Evolutionary conservation across 345 rosid species (phyloP).

Genomic region (Moricandia arvensis): DNA sequence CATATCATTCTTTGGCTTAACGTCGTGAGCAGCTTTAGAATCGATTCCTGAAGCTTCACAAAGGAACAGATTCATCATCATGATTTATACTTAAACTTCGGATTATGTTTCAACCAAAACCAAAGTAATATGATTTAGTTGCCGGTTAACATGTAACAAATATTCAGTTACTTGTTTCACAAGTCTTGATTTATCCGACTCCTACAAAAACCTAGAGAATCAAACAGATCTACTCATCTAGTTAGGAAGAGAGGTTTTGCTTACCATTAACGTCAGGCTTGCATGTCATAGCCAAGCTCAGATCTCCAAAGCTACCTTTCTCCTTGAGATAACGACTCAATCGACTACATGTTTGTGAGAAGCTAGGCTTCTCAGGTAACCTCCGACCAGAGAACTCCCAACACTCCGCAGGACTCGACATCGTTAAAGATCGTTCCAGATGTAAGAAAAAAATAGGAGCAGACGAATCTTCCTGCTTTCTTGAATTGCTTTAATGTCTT

Average conservation of each 20-base stretch:
- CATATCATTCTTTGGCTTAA: conserved; percentile 49
- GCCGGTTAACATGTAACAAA: not conserved
- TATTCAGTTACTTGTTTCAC: not conserved
- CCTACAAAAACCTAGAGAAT: not conserved
- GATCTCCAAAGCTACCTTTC: conserved; percentile 68
- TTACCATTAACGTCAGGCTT: conserved; percentile 46
- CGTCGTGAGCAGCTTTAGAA: conserved; percentile 22
- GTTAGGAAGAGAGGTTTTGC: not conserved
- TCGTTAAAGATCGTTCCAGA: conserved; percentile 17
- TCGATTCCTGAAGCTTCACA: conserved; percentile 19
- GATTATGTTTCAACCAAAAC: not conserved
- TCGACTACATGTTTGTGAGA: conserved; percentile 61
- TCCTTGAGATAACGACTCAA: conserved; percentile 81
- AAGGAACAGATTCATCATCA: conserved; percentile 57
- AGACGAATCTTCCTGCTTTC: not conserved
- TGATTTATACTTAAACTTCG: not conserved
- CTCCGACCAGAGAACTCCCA: conserved; percentile 37
- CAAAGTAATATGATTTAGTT: not conserved
- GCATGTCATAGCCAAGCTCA: conserved; percentile 60
- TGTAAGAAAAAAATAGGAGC: not conserved
- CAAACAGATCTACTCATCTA: not conserved
- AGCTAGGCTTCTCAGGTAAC: conserved; percentile 52
- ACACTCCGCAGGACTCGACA: conserved; percentile 59
- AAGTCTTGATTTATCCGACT: not conserved
- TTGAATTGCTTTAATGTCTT: not conserved